phyloP scores from a whole-genome alignment of 495 filamentous ascomycete genomes.

The Aspergillus taichungensis region DNA sequence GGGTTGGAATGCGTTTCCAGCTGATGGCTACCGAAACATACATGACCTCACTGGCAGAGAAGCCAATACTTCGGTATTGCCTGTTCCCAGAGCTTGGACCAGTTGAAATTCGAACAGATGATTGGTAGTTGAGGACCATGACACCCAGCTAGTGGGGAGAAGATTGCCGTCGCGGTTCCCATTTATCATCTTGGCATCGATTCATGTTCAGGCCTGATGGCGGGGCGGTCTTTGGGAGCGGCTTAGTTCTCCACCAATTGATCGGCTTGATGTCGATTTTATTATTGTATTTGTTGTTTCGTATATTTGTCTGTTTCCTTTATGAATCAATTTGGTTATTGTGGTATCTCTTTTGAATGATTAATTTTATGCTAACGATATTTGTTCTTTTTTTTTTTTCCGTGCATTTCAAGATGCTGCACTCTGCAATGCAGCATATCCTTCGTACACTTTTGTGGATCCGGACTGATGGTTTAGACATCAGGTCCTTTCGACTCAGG shows the following conservation, averaged over 20 bases:
- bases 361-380: neutral
- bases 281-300: no score
- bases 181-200: constrained; percentile 5
- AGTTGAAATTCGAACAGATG: constrained; percentile 1
- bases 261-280: neutral
- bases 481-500: no score
- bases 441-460: no score
- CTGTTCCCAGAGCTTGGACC: constrained; percentile 2
- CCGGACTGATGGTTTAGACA: no score
- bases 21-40: no score
- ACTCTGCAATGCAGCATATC: neutral
- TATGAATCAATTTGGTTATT: no score
- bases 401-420: neutral
- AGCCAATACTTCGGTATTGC: neutral
- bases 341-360: neutral
- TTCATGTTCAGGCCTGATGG: constrained; percentile 3
- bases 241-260: neutral
- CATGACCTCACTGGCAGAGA: no score
- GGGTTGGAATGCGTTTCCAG: no score
- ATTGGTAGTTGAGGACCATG: neutral
- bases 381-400: neutral
- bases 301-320: no score
- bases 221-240: neutral
- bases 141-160: no score
- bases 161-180: neutral